Percentiles rank a stretch among this genome's conserved stretches.
Conservation (phyloP, 148 eudicot genomes). For the Linanthus parryae region DNA sequence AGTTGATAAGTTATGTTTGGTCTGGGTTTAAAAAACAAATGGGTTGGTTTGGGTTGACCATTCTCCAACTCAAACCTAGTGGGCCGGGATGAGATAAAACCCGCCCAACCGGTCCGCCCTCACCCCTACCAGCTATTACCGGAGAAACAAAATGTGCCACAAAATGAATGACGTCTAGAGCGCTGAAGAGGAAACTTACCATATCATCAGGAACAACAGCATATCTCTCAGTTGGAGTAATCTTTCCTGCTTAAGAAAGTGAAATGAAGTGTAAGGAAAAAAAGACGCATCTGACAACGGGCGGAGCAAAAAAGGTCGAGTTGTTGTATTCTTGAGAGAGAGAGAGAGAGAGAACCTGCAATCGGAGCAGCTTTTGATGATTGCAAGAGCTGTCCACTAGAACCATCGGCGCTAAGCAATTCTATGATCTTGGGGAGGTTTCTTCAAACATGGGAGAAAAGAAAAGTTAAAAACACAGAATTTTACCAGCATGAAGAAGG, state of each 20-base stretch:
- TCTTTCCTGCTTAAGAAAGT: constrained; percentile 31
- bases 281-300: neutral
- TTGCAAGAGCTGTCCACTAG: constrained; percentile 41
- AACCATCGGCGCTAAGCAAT: constrained; percentile 52
- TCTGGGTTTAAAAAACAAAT: neutral
- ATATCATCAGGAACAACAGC: constrained; percentile 60
- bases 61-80: neutral
- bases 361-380: constrained; percentile 43
- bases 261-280: neutral
- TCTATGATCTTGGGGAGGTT: constrained; percentile 26
- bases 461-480: neutral
- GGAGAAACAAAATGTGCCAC: neutral
- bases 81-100: too few relatives aligned
- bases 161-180: too few relatives aligned
- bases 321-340: too few relatives aligned
- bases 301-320: neutral
- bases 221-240: constrained; percentile 42
- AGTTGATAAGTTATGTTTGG: too few relatives aligned
- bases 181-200: constrained; percentile 18
- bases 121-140: neutral
- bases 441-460: neutral
- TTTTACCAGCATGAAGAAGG: too few relatives aligned
- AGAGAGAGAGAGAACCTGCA: constrained; percentile 24
- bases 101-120: neutral
- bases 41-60: neutral